Evolutionary conservation across 768 basidiomycete species (phyloP).

Genomic region (Mycena chlorophos): DNA sequence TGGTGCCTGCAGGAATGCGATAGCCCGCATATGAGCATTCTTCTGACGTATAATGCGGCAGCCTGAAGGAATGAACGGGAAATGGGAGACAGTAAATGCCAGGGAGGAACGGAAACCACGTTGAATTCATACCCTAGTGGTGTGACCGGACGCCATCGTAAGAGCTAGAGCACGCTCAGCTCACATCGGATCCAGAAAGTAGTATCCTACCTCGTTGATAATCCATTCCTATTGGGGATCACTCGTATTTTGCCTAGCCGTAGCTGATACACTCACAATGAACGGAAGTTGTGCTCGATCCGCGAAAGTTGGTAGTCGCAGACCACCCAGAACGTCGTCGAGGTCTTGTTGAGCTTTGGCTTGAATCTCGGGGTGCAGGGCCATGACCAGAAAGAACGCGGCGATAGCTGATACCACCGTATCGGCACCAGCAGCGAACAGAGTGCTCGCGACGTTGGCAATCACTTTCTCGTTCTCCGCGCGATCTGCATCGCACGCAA

Average conservation of each 20-base stretch:
- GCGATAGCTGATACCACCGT: slow-evolving; percentile 39
- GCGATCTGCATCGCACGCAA: slow-evolving; percentile 24
- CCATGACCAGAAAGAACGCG: slow-evolving; percentile 42
- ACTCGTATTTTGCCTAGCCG: background rate
- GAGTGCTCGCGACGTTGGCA: slow-evolving; percentile 44
- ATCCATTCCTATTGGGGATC: slow-evolving; percentile 27
- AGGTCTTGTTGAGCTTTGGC: slow-evolving; percentile 38
- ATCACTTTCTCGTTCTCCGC: slow-evolving; percentile 38
- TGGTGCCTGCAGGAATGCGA: slow-evolving; percentile 44
- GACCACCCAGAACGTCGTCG: slow-evolving; percentile 31
- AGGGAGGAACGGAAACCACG: background rate
- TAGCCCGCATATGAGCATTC: slow-evolving; percentile 43
- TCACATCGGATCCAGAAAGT: background rate
- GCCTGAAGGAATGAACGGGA: too few species aligned
- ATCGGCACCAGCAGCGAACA: slow-evolving; percentile 42
- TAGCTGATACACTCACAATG: slow-evolving; percentile 29
- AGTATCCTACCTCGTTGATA: slow-evolving; percentile 27
- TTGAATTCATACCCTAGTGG: slow-evolving; percentile 27
- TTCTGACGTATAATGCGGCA: slow-evolving; percentile 31
- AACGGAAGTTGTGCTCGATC: slow-evolving; percentile 40
- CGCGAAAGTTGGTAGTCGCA: slow-evolving; percentile 40
- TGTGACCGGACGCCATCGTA: slow-evolving; percentile 46
- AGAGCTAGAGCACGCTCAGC: background rate
- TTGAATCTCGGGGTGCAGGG: slow-evolving; percentile 42
- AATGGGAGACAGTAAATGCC: background rate